Percentiles rank a stretch among this genome's conserved stretches.
phyloP scores from a whole-genome alignment of 1,139 yeast genomes.

The Scheffersomyces segobiensis region DNA sequence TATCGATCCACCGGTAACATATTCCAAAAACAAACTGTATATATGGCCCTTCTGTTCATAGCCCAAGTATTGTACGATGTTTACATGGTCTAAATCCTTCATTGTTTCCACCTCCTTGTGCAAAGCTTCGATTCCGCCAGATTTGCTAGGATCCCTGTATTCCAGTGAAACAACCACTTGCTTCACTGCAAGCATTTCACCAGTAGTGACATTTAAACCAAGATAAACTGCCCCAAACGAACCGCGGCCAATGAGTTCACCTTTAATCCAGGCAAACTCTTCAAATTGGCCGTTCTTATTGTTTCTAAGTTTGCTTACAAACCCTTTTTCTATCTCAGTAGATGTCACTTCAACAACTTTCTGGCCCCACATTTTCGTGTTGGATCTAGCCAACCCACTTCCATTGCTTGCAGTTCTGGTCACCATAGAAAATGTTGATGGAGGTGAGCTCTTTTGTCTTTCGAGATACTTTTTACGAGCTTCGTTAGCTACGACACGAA shows the following conservation, averaged over 20 bases:
- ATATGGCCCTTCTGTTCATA: conserved; percentile 77
- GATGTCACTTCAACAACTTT: conserved; percentile 89
- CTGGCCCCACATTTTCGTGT: conserved; percentile 98
- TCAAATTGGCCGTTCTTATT: conserved; percentile 64
- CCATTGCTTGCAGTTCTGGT: not conserved
- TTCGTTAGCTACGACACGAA: conserved; percentile 89
- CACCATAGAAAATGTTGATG: conserved; percentile 73
- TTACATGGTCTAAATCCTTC: conserved; percentile 90
- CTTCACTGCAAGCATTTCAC: conserved; percentile 98
- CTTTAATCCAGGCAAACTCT: conserved; percentile 97
- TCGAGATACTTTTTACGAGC: conserved; percentile 62
- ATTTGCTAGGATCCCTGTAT: conserved; percentile 28
- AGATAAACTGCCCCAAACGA: conserved; percentile 95
- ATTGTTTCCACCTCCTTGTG: conserved; percentile 91
- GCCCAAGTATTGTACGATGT: conserved; percentile 94
- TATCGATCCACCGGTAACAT: conserved; percentile 97
- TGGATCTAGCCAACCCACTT: conserved; percentile 59
- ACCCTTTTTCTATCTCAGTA: conserved; percentile 58
- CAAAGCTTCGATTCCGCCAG: conserved; percentile 76
- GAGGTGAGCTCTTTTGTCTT: conserved; percentile 36
- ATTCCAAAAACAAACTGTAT: conserved; percentile 86
- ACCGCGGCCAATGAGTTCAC: conserved; percentile 95
- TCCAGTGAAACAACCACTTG: conserved; percentile 74
- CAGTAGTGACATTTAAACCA: conserved; percentile 92
- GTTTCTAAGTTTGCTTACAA: conserved; percentile 59